Conservation (phyloP, 192 early-diverging fungal genomes). For the Backusella parvicylindrica region DNA sequence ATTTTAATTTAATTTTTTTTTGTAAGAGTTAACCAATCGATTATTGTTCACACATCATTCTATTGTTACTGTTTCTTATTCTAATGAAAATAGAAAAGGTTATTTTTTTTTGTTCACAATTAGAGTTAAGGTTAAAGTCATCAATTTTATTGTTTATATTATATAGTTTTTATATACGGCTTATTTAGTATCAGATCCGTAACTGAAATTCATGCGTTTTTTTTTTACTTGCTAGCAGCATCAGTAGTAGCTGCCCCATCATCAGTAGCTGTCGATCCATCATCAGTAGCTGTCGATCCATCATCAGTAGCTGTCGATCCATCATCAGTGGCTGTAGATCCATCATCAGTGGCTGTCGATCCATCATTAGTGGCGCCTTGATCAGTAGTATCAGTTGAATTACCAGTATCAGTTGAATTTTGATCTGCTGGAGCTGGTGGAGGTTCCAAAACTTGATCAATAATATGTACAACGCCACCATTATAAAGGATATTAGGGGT, state of each 20-base stretch:
- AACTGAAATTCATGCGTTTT: not conserved
- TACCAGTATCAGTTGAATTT: no score
- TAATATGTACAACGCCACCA: conserved; percentile 17
- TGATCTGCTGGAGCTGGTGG: not conserved
- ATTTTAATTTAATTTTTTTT: conserved; percentile 39
- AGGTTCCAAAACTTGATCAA: not conserved
- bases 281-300: not conserved
- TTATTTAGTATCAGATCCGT: not conserved
- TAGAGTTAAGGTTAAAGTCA: not conserved
- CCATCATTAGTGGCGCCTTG: not conserved
- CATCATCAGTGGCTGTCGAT: not conserved
- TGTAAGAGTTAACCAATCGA: not conserved
- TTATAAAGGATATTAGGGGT: conserved; percentile 7
- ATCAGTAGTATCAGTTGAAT: no score
- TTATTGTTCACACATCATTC: no score
- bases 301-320: not conserved
- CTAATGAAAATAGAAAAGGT: no score
- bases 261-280: not conserved
- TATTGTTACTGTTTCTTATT: no score
- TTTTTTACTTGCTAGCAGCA: not conserved
- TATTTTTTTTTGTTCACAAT: no score
- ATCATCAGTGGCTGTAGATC: not conserved
- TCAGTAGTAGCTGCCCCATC: not conserved
- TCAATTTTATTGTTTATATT: not conserved
- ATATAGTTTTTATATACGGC: not conserved